Evolutionary conservation across 2,329 filamentous ascomycete genomes (phyloP).

Genomic region (Talaromyces funiculosus): DNA sequence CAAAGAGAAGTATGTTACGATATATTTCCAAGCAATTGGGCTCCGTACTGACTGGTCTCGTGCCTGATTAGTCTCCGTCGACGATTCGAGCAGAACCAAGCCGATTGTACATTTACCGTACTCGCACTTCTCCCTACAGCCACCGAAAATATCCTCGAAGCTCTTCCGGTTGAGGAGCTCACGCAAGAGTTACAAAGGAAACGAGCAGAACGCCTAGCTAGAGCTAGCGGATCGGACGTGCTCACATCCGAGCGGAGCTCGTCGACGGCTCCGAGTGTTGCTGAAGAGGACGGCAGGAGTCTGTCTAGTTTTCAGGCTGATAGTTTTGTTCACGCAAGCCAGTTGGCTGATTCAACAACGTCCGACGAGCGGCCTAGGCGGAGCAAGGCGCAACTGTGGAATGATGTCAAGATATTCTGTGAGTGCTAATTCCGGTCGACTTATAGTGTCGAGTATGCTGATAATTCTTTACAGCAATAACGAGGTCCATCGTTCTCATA

Average conservation of each 20-base stretch:
- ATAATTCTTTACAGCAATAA: constrained; percentile 59
- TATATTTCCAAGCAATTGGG: background rate
- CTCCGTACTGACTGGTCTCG: constrained; percentile 2
- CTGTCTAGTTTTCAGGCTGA: constrained; percentile 71
- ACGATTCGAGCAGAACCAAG: constrained; percentile 97
- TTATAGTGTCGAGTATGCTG: constrained; percentile 5
- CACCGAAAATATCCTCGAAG: constrained; percentile 79
- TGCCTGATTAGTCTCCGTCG: constrained; percentile 67
- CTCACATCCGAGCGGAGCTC: constrained; percentile 54
- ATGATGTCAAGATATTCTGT: constrained; percentile 95
- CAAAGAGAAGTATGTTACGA: constrained; percentile 74
- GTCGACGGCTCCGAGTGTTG: constrained; percentile 60
- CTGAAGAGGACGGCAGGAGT: constrained; percentile 78
- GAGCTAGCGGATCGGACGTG: constrained; percentile 51
- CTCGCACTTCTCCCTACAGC: constrained; percentile 91
- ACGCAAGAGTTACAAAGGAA: constrained; percentile 92
- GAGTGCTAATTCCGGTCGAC: constrained; percentile 27
- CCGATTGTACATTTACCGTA: constrained; percentile 96
- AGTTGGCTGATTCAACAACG: constrained; percentile 57
- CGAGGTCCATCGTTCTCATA: constrained; percentile 81
- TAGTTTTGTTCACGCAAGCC: constrained; percentile 76
- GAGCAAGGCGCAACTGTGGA: constrained; percentile 92
- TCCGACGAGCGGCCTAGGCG: constrained; percentile 55
- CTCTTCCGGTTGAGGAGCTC: constrained; percentile 85
- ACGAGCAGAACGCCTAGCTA: constrained; percentile 66